phyloP scores from a whole-genome alignment of 306 rosid genomes.

The Senna tora region DNA sequence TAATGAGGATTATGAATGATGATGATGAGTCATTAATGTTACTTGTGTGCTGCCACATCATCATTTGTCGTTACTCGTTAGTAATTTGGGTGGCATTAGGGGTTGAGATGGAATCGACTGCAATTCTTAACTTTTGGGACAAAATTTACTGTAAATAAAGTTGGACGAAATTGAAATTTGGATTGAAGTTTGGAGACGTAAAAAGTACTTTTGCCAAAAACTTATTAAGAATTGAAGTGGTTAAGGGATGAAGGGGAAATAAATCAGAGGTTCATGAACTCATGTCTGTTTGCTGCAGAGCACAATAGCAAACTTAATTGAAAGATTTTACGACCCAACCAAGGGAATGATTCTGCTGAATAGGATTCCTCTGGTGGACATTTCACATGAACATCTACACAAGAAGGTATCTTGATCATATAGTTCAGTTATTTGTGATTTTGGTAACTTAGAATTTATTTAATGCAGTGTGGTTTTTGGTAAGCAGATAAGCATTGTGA shows the following conservation, averaged over 20 bases:
- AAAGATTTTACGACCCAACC: conserved; percentile 84
- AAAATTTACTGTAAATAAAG: too few relatives aligned
- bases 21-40: too few relatives aligned
- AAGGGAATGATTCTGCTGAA: conserved; percentile 71
- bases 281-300: conserved; percentile 57
- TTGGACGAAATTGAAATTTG: too few relatives aligned
- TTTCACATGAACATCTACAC: conserved; percentile 75
- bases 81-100: too few relatives aligned
- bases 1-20: too few relatives aligned
- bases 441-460: conserved; percentile 36
- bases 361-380: conserved; percentile 71
- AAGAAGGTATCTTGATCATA: conserved; percentile 59
- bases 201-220: too few relatives aligned
- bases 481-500: conserved; percentile 75
- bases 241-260: conserved; percentile 6
- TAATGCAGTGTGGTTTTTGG: not conserved
- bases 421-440: conserved; percentile 21
- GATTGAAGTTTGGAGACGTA: too few relatives aligned
- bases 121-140: too few relatives aligned
- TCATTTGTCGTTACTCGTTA: too few relatives aligned
- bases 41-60: too few relatives aligned
- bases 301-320: conserved; percentile 85
- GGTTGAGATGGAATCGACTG: too few relatives aligned
- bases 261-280: conserved; percentile 38
- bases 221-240: too few relatives aligned